Percentiles rank a stretch among this genome's conserved stretches.
Evolutionary conservation across 2,329 filamentous ascomycete genomes (phyloP).

Genomic region (Microcyclospora pomicola): DNA sequence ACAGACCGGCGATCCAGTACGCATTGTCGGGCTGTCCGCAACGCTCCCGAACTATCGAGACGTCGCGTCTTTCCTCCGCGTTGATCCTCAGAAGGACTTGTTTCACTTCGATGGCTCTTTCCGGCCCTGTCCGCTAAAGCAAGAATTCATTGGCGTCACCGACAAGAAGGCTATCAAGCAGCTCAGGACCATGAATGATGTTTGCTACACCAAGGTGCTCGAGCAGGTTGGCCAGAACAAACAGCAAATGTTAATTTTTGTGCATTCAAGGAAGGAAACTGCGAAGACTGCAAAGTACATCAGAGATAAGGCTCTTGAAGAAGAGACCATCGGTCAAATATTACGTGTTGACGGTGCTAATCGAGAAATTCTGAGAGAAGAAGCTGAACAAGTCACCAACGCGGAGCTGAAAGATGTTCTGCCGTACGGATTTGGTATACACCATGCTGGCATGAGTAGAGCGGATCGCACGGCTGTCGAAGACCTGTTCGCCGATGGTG

Average conservation of each 20-base stretch:
- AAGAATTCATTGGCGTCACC: constrained; percentile 94
- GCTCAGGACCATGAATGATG: constrained; percentile 97
- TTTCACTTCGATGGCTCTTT: constrained; percentile 96
- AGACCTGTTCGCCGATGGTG: constrained; percentile 80
- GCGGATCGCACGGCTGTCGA: constrained; percentile 92
- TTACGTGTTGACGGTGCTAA: constrained; percentile 84
- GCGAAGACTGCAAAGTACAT: constrained; percentile 95
- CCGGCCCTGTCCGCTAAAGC: constrained; percentile 82
- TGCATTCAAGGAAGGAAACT: constrained; percentile 95
- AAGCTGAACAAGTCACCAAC: constrained; percentile 70
- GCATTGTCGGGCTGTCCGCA: constrained; percentile 82
- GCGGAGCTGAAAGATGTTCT: constrained; percentile 83
- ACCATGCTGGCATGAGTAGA: constrained; percentile 93
- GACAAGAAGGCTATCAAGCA: constrained; percentile 99
- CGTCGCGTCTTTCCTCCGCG: constrained; percentile 87
- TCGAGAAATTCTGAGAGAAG: constrained; percentile 73
- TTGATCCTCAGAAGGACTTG: constrained; percentile 69
- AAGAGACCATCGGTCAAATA: constrained; percentile 94
- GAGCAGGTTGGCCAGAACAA: constrained; percentile 87
- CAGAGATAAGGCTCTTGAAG: constrained; percentile 88
- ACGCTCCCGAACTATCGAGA: constrained; percentile 94
- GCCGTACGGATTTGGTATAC: constrained; percentile 94
- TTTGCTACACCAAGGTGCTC: constrained; percentile 93
- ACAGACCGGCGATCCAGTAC: constrained; percentile 84
- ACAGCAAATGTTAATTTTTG: constrained; percentile 98